phyloP scores from a whole-genome alignment of 2,329 filamentous ascomycete genomes.

The Talaromyces verruculosus region DNA sequence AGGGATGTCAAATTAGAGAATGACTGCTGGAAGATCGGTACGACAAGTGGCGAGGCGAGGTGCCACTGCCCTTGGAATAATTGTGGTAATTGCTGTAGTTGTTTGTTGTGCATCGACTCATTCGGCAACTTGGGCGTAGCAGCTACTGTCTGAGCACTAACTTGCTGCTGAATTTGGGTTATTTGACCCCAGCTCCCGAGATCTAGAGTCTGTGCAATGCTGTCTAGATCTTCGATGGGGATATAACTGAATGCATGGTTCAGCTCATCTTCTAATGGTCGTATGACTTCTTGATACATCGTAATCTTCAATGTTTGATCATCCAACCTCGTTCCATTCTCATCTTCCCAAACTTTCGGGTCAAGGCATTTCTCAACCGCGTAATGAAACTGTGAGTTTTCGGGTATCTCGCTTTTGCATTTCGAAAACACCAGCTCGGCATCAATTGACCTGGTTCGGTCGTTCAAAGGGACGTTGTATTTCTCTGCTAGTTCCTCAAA shows the following conservation, averaged over 20 bases:
- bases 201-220: conserved; percentile 14
- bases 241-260: conserved; percentile 16
- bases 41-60: neutral
- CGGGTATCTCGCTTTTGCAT: conserved; percentile 12
- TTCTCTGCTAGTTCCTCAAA: conserved; percentile 12
- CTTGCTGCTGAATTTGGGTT: neutral
- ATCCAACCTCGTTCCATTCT: conserved; percentile 14
- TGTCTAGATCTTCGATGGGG: conserved; percentile 18
- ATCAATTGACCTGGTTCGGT: conserved; percentile 5
- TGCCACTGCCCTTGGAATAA: neutral
- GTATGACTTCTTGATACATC: conserved; percentile 18
- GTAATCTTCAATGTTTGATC: conserved; percentile 5
- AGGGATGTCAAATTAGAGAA: neutral
- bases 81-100: neutral
- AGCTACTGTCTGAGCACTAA: neutral
- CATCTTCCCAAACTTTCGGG: conserved; percentile 11
- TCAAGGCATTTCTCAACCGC: conserved; percentile 18
- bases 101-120: neutral
- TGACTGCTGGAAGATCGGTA: neutral
- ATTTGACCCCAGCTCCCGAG: conserved; percentile 17
- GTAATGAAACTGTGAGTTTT: conserved; percentile 13
- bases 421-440: conserved; percentile 12
- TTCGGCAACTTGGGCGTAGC: neutral
- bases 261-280: conserved; percentile 17
- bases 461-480: conserved; percentile 3